Base-by-base conservation (phyloP, 2,329 filamentous ascomycete genomes). In the Fonsecaea erecta region DNA sequence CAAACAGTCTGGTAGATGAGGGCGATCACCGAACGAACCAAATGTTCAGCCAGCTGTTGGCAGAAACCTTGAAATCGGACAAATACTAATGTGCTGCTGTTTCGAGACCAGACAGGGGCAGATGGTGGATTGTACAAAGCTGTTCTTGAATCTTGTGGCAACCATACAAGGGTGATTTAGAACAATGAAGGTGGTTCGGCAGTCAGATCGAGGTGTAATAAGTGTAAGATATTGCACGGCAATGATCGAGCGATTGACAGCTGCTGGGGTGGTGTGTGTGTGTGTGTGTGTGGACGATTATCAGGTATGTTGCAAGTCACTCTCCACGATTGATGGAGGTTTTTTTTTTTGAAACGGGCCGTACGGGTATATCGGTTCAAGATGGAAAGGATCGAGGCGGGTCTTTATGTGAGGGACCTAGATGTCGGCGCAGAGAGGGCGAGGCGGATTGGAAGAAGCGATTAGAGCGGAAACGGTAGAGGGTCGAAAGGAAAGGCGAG, bases 191-290 rank as follows among this genome's bases (percentile, higher is more conserved):
- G 66, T 62, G 40, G 51, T 54, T 56, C 37, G 54, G 52, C 62
- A 46, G 52, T 48, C 43, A 52, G 37, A 32, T 51, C n/a, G 46
- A 30, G 48, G 43, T 48, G 18, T 48, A 48, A 48, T 26, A 52
- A n/a, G n/a, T 37, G 56, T 59, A 37, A 46, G 67, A 67, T 69
- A 69, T 69, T 69, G 67, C 67, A 37, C 67, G 64, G 67, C 67
- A 69, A 69, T 69, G 62, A 67, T 69, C 64, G 67, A 53, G 46
- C 62, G 30, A 43, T 52, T 48, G 35, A 52, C 35, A 30, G 32
- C 32, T 52, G 32, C 9, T 34, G 3, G 28, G 28, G 28, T 34
- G 56, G 53, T 37, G 32, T 54, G 28, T 35, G 34, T 52, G 32
- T 54, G 28, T 35, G 34, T 52, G 52, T 46, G 43, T 58, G 62